These are phyloP conservation scores for Naganishia albida DNA, from an alignment of 1,284 basidiomycete species.

Conservation along the genomic window DNA sequence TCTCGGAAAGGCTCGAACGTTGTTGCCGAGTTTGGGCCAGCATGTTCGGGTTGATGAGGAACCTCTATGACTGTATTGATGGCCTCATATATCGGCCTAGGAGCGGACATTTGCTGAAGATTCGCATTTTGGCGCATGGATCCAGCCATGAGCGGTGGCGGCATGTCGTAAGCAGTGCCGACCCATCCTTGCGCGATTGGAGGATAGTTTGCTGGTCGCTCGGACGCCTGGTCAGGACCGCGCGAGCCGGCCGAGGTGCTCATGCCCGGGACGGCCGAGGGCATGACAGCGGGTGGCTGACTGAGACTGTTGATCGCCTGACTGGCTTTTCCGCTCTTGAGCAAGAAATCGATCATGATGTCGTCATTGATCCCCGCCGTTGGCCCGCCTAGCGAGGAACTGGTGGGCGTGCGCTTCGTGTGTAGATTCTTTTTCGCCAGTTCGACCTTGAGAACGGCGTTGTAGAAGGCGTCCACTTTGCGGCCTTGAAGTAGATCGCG, in stretches of 20 bases:
- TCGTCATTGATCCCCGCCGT: conserved; percentile 17
- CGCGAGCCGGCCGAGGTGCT: neutral
- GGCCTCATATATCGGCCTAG: conserved; percentile 1
- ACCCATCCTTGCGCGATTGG: neutral
- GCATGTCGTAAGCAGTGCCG: conserved; percentile 2
- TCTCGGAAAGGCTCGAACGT: conserved; percentile 24
- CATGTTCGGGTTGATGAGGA: neutral
- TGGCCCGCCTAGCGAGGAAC: conserved; percentile 13
- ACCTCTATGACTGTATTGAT: neutral
- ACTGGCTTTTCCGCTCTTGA: conserved; percentile 28
- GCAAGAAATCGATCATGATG: conserved; percentile 24
- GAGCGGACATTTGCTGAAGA: conserved; percentile 5
- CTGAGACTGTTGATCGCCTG: conserved; percentile 24
- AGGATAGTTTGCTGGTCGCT: neutral
- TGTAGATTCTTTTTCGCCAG: conserved; percentile 99
- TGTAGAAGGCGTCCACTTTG: conserved; percentile 90
- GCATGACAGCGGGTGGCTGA: conserved; percentile 18
- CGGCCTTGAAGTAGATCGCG: conserved; percentile 86
- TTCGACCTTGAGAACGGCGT: conserved; percentile 91
- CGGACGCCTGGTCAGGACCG: neutral
- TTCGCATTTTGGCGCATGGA: neutral
- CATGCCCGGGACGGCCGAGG: conserved; percentile 8
- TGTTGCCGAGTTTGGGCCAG: neutral
- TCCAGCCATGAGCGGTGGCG: neutral
- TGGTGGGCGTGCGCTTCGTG: conserved; percentile 65